Conservation (phyloP, 176 grass and related monocot species). For the Avena sativa region DNA sequence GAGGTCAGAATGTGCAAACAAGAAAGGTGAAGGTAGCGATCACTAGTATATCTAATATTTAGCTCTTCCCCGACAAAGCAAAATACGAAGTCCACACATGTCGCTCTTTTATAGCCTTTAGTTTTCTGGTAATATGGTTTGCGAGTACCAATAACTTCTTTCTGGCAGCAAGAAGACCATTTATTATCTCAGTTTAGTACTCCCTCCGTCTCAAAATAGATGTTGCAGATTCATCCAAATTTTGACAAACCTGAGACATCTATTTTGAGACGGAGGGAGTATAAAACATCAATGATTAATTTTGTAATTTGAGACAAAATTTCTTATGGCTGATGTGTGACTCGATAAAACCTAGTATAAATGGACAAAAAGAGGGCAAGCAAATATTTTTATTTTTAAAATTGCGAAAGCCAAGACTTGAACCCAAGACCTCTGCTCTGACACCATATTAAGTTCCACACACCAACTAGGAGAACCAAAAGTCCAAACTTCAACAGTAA, state of each 20-base stretch:
- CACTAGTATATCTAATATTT: not conserved
- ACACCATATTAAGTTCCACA: too few species aligned
- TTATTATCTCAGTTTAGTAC: not conserved
- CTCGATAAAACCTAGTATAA: too few species aligned
- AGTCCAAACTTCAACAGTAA: not conserved
- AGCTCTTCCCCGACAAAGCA: not conserved
- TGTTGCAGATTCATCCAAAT: too few species aligned
- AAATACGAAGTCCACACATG: not conserved
- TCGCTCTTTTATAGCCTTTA: slow-evolving; percentile 2
- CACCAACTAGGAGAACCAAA: not conserved
- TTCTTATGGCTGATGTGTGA: not conserved
- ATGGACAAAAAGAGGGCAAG: too few species aligned
- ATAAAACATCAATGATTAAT: slow-evolving; percentile 18
- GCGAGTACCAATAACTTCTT: not conserved
- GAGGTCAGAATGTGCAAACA: slow-evolving; percentile 6
- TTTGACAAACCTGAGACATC: too few species aligned
- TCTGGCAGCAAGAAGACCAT: not conserved
- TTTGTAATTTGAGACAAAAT: slow-evolving; percentile 1
- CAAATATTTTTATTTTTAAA: too few species aligned
- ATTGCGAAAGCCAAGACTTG: too few species aligned
- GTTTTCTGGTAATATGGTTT: slow-evolving; percentile 18
- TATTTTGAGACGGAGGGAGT: not conserved
- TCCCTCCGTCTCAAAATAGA: too few species aligned
- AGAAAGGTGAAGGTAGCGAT: slow-evolving; percentile 21
- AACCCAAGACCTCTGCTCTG: too few species aligned